phyloP scores from a whole-genome alignment of 768 basidiomycete species.

The Suillus discolor region DNA sequence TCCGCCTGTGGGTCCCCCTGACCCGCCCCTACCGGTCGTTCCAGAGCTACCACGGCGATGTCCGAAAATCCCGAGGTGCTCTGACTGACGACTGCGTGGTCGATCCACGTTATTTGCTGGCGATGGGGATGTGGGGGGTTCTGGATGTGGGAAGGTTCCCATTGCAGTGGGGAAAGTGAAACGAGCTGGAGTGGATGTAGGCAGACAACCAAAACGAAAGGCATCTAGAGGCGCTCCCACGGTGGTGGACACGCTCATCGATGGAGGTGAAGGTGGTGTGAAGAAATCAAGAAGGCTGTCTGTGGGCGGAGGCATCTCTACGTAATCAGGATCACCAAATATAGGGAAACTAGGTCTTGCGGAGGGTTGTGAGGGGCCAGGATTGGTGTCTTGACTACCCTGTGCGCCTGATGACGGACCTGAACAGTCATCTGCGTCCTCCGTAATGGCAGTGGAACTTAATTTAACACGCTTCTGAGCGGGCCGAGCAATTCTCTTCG shows the following conservation, averaged over 20 bases:
- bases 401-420: slow-evolving; percentile 15
- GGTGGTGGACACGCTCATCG: slow-evolving; percentile 36
- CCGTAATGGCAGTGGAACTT: slow-evolving; percentile 21
- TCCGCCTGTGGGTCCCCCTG: slow-evolving; percentile 30
- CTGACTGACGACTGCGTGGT: slow-evolving; percentile 36
- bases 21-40: slow-evolving; percentile 28
- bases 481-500: slow-evolving; percentile 43
- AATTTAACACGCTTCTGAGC: slow-evolving; percentile 56
- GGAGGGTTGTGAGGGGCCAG: slow-evolving; percentile 12
- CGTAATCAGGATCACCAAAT: slow-evolving; percentile 39
- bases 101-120: slow-evolving; percentile 35
- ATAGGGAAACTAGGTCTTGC: slow-evolving; percentile 35
- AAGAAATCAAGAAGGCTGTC: slow-evolving; percentile 57
- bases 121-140: slow-evolving; percentile 37
- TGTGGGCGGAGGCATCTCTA: slow-evolving; percentile 53
- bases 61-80: slow-evolving; percentile 31
- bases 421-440: slow-evolving; percentile 23
- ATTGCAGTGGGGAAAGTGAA: slow-evolving; percentile 39
- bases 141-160: slow-evolving; percentile 37
- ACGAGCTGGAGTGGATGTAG: slow-evolving; percentile 54
- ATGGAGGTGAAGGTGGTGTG: slow-evolving; percentile 43
- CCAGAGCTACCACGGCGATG: slow-evolving; percentile 41
- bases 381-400: slow-evolving; percentile 21
- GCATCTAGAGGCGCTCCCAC: slow-evolving; percentile 56
- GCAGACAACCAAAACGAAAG: slow-evolving; percentile 55